Evolutionary conservation across 192 early-diverging fungal genomes (phyloP), one percentile per base, ranked within the genome.

Genomic region (Rhizophagus clarus): DNA sequence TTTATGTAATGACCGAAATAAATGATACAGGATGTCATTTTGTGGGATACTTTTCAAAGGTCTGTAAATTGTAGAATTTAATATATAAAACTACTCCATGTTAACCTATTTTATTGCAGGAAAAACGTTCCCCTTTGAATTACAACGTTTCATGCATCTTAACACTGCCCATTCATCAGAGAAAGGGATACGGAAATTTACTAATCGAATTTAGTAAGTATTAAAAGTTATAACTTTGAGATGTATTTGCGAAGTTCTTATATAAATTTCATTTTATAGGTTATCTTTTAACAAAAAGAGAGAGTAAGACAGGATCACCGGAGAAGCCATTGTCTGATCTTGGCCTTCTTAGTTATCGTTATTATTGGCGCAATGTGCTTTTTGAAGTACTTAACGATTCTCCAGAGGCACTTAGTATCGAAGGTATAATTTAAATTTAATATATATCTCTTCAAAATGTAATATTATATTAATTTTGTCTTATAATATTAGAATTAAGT

Each of bases 21-120:
- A 93, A 94, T 64, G 82, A 88, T 49, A 24, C 80, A 12, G 94
- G 93, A 24, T 94, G 91, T 81, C 95, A 96, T 80, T 95, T 99
- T 85, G 95, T 98, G 29, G 98, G 97, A 0, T 99, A 99, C 77
- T 99, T 97, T 87, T 97, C 96, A 34, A 99, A 99, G 76, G 90
- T 87, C 83, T 45, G 67, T 28, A 17, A 31, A 14, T 78, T 8
- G 37, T 73, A 8, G 20, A 31, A 42, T 29, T 60, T 77, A 31
- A 67, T 40, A 74, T 11, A 73, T 45, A 1, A 20, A 28, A 17
- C 28, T 78, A 20, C 5, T 51, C 28, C 11, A 24, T 78, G 26
- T 73, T 61, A 69, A 67, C 31, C 26, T 47, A 45, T 63, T 12
- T n/a, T 24, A 8, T 28, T 51, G 17, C 56, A 89, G 89, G 96